These are phyloP conservation scores for Quercus cerris DNA, from an alignment of 306 rosid species.

Conservation along the genomic window DNA sequence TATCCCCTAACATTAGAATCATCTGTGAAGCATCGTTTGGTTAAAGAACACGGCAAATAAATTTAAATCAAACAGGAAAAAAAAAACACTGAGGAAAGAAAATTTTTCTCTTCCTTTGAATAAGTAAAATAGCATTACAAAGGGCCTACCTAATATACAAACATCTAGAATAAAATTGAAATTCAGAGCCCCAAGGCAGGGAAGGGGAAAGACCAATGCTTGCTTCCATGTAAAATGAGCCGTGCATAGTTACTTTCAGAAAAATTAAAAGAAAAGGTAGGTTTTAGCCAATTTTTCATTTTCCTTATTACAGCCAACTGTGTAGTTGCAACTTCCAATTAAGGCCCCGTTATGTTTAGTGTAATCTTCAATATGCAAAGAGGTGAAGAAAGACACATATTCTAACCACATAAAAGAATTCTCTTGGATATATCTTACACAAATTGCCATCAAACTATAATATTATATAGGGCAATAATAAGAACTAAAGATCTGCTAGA, in stretches of 20 bases:
- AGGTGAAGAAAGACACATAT: not conserved
- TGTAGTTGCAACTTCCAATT: not conserved
- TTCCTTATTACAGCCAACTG: not conserved
- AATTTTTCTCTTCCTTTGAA: not conserved
- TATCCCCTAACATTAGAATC: slow-evolving; percentile 85
- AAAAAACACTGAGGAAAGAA: not conserved
- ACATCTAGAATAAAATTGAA: not conserved
- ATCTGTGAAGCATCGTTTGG: slow-evolving; percentile 49
- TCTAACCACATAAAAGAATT: not conserved
- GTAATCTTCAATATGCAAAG: not conserved
- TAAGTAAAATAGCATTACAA: not conserved
- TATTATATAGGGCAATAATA: not conserved
- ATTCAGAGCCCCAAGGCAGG: not conserved
- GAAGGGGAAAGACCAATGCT: not conserved
- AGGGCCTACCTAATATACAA: not conserved
- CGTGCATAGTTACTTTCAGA: not conserved
- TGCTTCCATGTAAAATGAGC: not conserved
- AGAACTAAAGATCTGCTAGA: not conserved
- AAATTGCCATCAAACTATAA: not conserved
- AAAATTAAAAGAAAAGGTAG: not conserved
- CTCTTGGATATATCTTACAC: not conserved
- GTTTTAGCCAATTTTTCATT: not conserved
- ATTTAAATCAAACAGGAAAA: no score
- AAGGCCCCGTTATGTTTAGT: not conserved
- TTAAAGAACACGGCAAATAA: slow-evolving; percentile 24